These are phyloP conservation scores for Leptodontidium sp. DNA, from an alignment of 2,329 filamentous ascomycete species.

Conservation along the genomic window DNA sequence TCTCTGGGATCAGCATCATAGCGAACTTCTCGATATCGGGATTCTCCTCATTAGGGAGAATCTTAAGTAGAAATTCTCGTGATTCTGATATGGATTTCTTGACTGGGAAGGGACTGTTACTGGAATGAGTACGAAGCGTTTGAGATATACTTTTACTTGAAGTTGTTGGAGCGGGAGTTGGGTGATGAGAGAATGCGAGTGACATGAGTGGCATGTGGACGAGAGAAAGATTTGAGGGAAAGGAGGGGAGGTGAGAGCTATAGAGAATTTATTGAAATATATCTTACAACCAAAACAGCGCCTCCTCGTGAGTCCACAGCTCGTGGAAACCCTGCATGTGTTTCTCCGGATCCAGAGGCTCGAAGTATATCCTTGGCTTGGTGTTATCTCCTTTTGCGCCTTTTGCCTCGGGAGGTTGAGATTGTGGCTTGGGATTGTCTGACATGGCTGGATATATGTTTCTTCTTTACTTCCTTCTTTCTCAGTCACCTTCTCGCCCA, in stretches of 20 bases:
- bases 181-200: too few relatives aligned
- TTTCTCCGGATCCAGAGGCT: slow-evolving; percentile 27
- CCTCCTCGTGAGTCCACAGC: slow-evolving; percentile 33
- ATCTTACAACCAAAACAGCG: slow-evolving; percentile 34
- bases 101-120: neutral
- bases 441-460: too few relatives aligned
- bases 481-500: too few relatives aligned
- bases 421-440: too few relatives aligned
- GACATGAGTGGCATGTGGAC: too few relatives aligned
- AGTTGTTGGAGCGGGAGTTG: too few relatives aligned
- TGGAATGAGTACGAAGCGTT: neutral
- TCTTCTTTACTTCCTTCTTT: too few relatives aligned
- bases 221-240: neutral
- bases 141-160: too few relatives aligned
- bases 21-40: slow-evolving; percentile 37
- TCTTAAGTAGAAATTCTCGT: slow-evolving; percentile 21
- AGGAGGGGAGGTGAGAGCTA: neutral
- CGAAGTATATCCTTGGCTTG: slow-evolving; percentile 30
- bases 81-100: slow-evolving; percentile 24
- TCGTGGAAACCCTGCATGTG: slow-evolving; percentile 38
- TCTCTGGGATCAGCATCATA: slow-evolving; percentile 24
- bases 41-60: slow-evolving; percentile 26
- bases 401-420: too few relatives aligned
- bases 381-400: neutral
- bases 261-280: too few relatives aligned